phyloP scores from a whole-genome alignment of 139 green algal species.

The Desmodesmus armatus region DNA sequence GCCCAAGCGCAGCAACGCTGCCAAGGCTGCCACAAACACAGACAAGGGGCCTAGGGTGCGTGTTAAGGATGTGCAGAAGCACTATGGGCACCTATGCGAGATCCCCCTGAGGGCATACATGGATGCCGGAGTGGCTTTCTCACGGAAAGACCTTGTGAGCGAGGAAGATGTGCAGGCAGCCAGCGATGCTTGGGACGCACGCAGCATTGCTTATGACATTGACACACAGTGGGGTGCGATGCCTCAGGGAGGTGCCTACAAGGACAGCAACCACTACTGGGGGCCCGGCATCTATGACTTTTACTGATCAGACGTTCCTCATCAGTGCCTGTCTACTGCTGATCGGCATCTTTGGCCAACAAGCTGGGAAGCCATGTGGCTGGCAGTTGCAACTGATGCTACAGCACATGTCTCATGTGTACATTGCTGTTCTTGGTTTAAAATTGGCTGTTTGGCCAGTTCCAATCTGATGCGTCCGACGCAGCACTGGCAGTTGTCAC shows the following conservation, averaged over 20 bases:
- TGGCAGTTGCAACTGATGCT: too few species aligned
- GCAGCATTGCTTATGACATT: not conserved
- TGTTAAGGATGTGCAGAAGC: not conserved
- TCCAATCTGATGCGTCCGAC: too few species aligned
- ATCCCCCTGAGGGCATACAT: not conserved
- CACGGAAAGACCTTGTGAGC: not conserved
- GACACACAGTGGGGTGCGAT: not conserved
- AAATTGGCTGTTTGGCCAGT: too few species aligned
- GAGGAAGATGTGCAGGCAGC: not conserved
- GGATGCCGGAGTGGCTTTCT: not conserved
- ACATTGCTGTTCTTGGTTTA: too few species aligned
- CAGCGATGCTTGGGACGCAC: not conserved
- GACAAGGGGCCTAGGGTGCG: not conserved
- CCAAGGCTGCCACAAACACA: too few species aligned
- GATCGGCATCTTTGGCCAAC: too few species aligned
- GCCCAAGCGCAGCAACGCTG: too few species aligned
- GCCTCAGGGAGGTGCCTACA: not conserved
- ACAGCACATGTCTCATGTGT: too few species aligned
- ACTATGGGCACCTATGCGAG: not conserved
- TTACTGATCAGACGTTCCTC: too few species aligned
- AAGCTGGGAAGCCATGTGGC: too few species aligned
- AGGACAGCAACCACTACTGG: not conserved
- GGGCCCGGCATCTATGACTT: not conserved
- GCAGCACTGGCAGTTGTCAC: too few species aligned
- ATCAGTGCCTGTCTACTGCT: too few species aligned